phyloP scores from a whole-genome alignment of 2,329 filamentous ascomycete genomes.

The Trichocomaceae sp. region DNA sequence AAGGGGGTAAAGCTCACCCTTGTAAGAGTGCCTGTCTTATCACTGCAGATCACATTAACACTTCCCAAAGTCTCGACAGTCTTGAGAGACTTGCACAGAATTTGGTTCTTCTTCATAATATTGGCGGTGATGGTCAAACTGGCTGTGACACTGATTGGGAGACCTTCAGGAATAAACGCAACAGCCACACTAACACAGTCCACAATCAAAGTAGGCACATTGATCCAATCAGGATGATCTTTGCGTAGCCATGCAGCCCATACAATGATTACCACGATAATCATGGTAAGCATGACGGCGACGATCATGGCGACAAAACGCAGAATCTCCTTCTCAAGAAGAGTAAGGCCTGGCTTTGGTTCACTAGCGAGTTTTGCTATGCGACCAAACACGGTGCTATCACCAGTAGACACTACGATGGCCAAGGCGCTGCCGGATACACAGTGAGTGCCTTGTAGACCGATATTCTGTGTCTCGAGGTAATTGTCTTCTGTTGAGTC shows the following conservation, averaged over 20 bases:
- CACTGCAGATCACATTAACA: conserved; percentile 67
- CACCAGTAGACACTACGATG: conserved; percentile 65
- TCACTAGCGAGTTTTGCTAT: conserved; percentile 67
- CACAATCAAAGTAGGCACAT: conserved; percentile 64
- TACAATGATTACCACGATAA: conserved; percentile 55
- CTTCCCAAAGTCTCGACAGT: conserved; percentile 70
- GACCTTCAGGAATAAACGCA: conserved; percentile 68
- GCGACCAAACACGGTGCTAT: conserved; percentile 67
- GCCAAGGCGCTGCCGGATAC: conserved; percentile 61
- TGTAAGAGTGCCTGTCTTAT: conserved; percentile 60
- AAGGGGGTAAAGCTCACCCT: conserved; percentile 14
- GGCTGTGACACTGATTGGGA: conserved; percentile 63
- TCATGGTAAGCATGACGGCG: conserved; percentile 14
- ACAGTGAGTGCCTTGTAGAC: conserved; percentile 73
- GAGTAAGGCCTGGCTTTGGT: conserved; percentile 61
- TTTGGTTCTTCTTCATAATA: conserved; percentile 68
- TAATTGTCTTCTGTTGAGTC: conserved; percentile 67
- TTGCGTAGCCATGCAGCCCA: conserved; percentile 67
- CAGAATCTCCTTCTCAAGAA: conserved; percentile 64
- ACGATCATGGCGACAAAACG: conserved; percentile 51
- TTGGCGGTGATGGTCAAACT: conserved; percentile 70
- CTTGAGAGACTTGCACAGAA: conserved; percentile 73
- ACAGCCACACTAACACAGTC: conserved; percentile 66
- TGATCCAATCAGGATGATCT: conserved; percentile 63
- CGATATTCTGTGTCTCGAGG: conserved; percentile 69